Base-by-base conservation (phyloP, 257 asterid species). In the Solanum neorickii region DNA sequence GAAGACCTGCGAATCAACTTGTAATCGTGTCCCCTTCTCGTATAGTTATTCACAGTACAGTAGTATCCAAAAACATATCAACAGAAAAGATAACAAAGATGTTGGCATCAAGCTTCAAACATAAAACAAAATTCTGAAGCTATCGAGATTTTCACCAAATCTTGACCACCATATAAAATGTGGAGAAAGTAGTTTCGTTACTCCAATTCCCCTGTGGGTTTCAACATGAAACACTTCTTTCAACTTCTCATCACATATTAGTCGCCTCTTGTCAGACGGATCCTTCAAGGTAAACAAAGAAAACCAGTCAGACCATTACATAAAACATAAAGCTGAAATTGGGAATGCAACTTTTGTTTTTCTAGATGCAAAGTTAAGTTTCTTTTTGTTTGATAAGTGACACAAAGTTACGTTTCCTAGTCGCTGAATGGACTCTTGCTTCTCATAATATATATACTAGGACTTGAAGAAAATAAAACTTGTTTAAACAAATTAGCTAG, bases 191-290 rank as follows among this genome's bases (percentile, higher is more conserved):
- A 90, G 91, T 86, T 97, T 95, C 23, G 93, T 39, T 47, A 97
- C 94, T 15, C 94, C 83, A 87, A 94, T 94, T 84, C 98, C 98
- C 85, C 74, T 85, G 92, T 94, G 95, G 80, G 96, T 93, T 84
- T 95, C 98, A 41, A 94, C 93, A 68, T 92, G 85, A 88, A 95
- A 93, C 73, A 94, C 98, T 86, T 97, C 98, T 90, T 95, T 95
- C 93, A 94, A 96, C 95, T 94, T 97, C 91, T 94, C 98, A 85
- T 97, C 99, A 23, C 99, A 93, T 87, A 95, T 2, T 88, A 95
- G 94, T 91, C 91, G 95, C 92, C 99, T 92, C 90, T 91, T 93
- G 91, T 95, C 97, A 29, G 98, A 93, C n/a, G 98, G 98, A 87
- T 96, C 98, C 99, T 96, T 91, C 94, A 91, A 85, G 29, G 68